Evolutionary conservation across 2,329 filamentous ascomycete genomes (phyloP).

Genomic region (Alternaria arbusti): DNA sequence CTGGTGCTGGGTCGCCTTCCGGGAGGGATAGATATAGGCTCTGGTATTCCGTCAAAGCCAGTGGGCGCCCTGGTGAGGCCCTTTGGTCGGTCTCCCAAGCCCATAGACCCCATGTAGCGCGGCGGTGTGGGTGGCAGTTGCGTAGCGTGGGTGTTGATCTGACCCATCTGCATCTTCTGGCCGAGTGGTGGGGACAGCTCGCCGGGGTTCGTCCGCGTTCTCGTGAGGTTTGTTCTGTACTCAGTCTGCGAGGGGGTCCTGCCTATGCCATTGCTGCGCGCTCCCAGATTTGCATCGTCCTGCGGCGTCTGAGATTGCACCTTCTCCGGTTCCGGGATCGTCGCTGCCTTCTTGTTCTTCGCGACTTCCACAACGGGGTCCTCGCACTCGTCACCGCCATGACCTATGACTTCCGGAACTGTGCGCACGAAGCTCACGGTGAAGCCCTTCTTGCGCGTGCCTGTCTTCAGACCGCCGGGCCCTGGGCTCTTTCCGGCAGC

Average conservation of each 20-base stretch:
- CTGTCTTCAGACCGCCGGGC: conserved; percentile 46
- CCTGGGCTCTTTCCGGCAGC: conserved; percentile 41
- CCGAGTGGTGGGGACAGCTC: conserved; percentile 46
- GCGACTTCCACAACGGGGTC: conserved; percentile 75
- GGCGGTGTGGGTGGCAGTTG: conserved; percentile 35
- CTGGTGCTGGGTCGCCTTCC: conserved; percentile 36
- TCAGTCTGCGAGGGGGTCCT: conserved; percentile 35
- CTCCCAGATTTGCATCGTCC: conserved; percentile 39
- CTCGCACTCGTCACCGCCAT: conserved; percentile 87
- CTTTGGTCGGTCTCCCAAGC: conserved; percentile 42
- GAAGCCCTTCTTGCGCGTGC: conserved; percentile 67
- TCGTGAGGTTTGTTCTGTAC: conserved; percentile 40
- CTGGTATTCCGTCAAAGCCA: conserved; percentile 38
- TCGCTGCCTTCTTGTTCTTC: conserved; percentile 55
- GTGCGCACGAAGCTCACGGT: conserved; percentile 76
- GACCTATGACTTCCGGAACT: conserved; percentile 82
- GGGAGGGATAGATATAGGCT: conserved; percentile 1
- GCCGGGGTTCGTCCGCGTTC: conserved; percentile 42
- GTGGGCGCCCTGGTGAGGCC: conserved; percentile 41
- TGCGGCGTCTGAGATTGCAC: conserved; percentile 29
- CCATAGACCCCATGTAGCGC: conserved; percentile 43
- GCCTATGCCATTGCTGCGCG: conserved; percentile 34
- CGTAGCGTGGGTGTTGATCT: conserved; percentile 40
- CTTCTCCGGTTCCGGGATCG: conserved; percentile 21
- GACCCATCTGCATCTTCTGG: conserved; percentile 46